phyloP scores from a whole-genome alignment of 768 basidiomycete genomes.

The Auriscalpium vulgare region DNA sequence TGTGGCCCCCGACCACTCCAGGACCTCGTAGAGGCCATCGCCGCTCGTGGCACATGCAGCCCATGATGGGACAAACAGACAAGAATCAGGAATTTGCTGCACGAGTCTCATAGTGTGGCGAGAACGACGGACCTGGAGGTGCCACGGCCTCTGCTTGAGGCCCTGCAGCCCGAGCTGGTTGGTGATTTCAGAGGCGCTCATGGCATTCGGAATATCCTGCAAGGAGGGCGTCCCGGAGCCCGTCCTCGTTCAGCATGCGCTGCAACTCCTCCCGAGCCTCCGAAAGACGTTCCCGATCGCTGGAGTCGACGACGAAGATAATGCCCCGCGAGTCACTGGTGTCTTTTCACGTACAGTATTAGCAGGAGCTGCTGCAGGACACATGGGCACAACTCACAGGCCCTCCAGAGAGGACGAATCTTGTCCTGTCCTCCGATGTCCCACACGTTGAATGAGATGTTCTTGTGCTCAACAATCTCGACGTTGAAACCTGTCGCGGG shows the following conservation, averaged over 20 bases:
- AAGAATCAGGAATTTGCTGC: slow-evolving; percentile 8
- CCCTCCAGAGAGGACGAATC: slow-evolving; percentile 99
- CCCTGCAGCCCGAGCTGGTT: slow-evolving; percentile 99
- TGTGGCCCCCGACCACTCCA: slow-evolving; percentile 93
- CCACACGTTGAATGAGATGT: slow-evolving; percentile 99
- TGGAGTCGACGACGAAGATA: slow-evolving; percentile 99
- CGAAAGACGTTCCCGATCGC: slow-evolving; percentile 98
- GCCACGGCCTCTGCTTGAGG: slow-evolving; percentile 96
- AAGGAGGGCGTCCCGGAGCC: slow-evolving; percentile 95
- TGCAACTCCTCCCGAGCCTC: slow-evolving; percentile 99
- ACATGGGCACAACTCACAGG: slow-evolving; percentile 63
- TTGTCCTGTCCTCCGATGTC: slow-evolving; percentile 99
- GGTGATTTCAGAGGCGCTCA: slow-evolving; percentile 99
- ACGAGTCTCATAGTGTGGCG: not conserved
- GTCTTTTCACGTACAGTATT: slow-evolving; percentile 43
- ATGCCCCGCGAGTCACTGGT: slow-evolving; percentile 99
- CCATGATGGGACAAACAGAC: slow-evolving; percentile 31
- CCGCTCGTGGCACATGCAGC: slow-evolving; percentile 98
- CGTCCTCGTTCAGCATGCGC: slow-evolving; percentile 99
- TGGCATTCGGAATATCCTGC: slow-evolving; percentile 99
- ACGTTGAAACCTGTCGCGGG: slow-evolving; percentile 88
- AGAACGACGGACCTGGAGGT: slow-evolving; percentile 68
- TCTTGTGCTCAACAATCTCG: slow-evolving; percentile 99
- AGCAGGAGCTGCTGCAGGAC: slow-evolving; percentile 13
- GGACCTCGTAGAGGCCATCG: slow-evolving; percentile 96